Percentiles rank a stretch among this genome's conserved stretches.
These are phyloP conservation scores for Jatropha curcas DNA, from an alignment of 345 rosid genomes.

Conservation along the genomic window DNA sequence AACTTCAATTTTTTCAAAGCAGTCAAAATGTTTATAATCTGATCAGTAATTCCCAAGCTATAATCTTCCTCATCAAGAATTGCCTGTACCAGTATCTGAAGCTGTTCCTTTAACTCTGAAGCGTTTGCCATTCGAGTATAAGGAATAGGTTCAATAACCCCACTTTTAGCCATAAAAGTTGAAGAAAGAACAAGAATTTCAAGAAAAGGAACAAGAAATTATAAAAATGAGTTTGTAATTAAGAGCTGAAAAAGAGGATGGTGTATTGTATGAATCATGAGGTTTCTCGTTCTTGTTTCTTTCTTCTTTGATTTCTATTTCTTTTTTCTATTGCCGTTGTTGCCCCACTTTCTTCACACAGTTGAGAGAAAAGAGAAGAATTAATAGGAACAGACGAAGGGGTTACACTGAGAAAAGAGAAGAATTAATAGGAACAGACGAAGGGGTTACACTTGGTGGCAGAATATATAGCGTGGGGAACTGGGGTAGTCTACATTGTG, in stretches of 20 bases:
- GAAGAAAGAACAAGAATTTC: background rate
- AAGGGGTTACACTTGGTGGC: background rate
- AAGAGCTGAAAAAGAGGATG: background rate
- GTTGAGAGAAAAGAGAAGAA: background rate
- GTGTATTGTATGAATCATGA: background rate
- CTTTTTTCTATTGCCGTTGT: background rate
- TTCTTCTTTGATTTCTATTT: constrained; percentile 2
- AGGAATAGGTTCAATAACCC: constrained; percentile 6
- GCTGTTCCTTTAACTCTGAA: constrained; percentile 42
- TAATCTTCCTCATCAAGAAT: constrained; percentile 42
- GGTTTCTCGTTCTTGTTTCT: constrained; percentile 2
- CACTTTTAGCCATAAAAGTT: constrained; percentile 32
- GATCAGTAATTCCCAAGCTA: constrained; percentile 28
- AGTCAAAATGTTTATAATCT: constrained; percentile 40
- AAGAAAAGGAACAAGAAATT: background rate
- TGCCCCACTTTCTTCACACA: background rate
- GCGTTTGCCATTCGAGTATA: constrained; percentile 9
- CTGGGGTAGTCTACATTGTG: too few relatives aligned
- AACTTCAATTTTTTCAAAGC: constrained; percentile 28
- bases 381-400: background rate
- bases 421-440: background rate
- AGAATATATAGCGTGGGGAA: too few relatives aligned
- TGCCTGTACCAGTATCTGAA: constrained; percentile 33
- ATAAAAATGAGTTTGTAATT: background rate
- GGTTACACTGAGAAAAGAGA: background rate